Percentiles rank a stretch among this genome's conserved stretches.
phyloP scores from a whole-genome alignment of 108 stramenopile species.

The Conticribra weissflogii region DNA sequence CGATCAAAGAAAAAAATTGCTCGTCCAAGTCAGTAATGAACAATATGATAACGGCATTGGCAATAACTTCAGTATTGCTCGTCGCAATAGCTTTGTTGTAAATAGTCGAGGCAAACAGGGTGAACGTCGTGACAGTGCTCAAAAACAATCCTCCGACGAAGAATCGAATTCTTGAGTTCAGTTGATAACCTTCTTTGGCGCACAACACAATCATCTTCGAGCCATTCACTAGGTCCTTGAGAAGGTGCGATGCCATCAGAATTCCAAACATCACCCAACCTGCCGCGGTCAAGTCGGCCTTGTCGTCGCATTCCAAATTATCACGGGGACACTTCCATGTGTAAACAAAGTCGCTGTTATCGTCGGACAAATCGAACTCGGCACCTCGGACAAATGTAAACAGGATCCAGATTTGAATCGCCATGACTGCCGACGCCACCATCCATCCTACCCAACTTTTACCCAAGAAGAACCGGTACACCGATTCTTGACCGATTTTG shows the following conservation, averaged over 20 bases:
- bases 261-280: constrained; percentile 25
- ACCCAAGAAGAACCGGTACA: constrained; percentile 22
- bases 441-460: constrained; percentile 22
- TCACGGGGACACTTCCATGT: constrained; percentile 23
- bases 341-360: constrained; percentile 27
- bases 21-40: constrained; percentile 31
- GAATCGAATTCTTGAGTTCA: background rate
- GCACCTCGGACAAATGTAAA: constrained; percentile 13
- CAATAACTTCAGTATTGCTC: constrained; percentile 21
- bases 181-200: background rate
- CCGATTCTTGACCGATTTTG: constrained; percentile 12
- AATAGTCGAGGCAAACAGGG: constrained; percentile 12
- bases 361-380: constrained; percentile 15
- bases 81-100: constrained; percentile 26
- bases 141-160: constrained; percentile 13
- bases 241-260: constrained; percentile 12
- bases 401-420: constrained; percentile 13
- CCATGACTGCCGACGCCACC: constrained; percentile 2
- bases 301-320: constrained; percentile 14
- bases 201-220: constrained; percentile 6
- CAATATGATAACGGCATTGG: constrained; percentile 28
- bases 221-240: constrained; percentile 27
- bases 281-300: background rate
- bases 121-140: constrained; percentile 2
- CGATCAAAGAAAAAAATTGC: too few species aligned